Base-by-base conservation (phyloP, 768 basidiomycete genomes). In the Pleurotus platypus region DNA sequence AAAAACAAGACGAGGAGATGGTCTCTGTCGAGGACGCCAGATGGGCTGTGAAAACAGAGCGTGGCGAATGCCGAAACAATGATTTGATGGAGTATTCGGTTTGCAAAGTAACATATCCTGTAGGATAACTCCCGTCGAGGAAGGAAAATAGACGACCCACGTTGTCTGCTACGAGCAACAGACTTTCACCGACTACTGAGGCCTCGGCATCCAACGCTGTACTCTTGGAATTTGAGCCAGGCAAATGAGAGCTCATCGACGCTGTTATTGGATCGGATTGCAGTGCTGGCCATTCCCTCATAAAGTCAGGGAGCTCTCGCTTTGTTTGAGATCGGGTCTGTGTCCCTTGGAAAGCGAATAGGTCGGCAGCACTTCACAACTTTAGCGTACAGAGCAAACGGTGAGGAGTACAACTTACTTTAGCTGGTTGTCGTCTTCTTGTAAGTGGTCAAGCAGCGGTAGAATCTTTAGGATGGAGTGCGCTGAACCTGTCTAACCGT, bases 341-440 rank as follows among this genome's bases (percentile, higher is more conserved):
- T 8, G 83, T 81, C 39, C 84, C 85, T 71, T 90, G 87, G 66
- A 92, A 91, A 40, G 89, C 86, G 67, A 93, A 93, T 40, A 92
- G 71, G 71, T 92, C 87, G 55, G 85, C 85, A 6, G 87, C 86
- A 57, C 91, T 92, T 56, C 12, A 51, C 24, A 46, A 20, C 45
- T 65, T 45, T 45, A 45, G 20, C 20, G 42, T 37, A 67, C 68
- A 3, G 37, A 20, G 11, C 37, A 1, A 6, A 54, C 13, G 16
- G n/a, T 24, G 38, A 16, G 58, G 46, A 38, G 56, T 49, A 60
- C 51, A 51, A 73, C 82, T 61, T 65, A 92, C 90, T 83, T 87
- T 63, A 82, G 67, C 58, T 82, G 80, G 63, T 85, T 82, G 13
- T 76, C 73, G n/a, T 87, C 84, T 62, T 89, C 89, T 60, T 80